Percentiles rank a stretch among this genome's conserved stretches.
phyloP scores from a whole-genome alignment of 2,329 filamentous ascomycete species.

The Cladosporium sp. region DNA sequence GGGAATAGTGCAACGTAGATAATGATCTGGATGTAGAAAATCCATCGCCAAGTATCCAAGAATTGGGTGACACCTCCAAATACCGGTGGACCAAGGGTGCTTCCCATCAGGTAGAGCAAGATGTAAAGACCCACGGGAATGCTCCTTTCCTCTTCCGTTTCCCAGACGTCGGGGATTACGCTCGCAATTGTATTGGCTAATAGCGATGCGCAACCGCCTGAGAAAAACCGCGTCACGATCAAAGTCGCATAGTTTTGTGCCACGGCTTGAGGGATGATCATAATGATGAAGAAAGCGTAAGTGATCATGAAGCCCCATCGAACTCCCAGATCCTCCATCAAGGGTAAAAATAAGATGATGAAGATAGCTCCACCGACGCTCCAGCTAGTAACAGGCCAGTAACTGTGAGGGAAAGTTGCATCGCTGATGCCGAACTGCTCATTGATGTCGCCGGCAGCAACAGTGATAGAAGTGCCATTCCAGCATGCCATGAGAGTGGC shows the following conservation, averaged over 20 bases:
- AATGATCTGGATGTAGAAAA: constrained; percentile 38
- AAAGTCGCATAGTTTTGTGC: constrained; percentile 35
- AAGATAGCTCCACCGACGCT: constrained; percentile 32
- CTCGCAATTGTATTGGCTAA: constrained; percentile 32
- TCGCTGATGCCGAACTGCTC: constrained; percentile 30
- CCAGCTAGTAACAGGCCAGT: constrained; percentile 35
- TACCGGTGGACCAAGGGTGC: constrained; percentile 31
- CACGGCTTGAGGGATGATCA: constrained; percentile 35
- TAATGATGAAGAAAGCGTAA: constrained; percentile 32
- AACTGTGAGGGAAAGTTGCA: constrained; percentile 33
- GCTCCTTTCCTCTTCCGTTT: constrained; percentile 25
- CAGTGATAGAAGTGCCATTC: constrained; percentile 34
- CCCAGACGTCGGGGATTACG: constrained; percentile 36
- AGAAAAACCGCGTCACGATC: constrained; percentile 32
- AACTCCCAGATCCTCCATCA: constrained; percentile 35
- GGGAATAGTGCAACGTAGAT: constrained; percentile 39
- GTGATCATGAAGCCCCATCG: constrained; percentile 23
- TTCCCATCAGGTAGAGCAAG: constrained; percentile 29
- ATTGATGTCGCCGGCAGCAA: constrained; percentile 30
- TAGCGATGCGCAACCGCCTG: constrained; percentile 32
- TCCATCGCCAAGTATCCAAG: constrained; percentile 32
- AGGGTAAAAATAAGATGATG: constrained; percentile 30
- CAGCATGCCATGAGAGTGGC: constrained; percentile 28
- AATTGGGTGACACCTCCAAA: constrained; percentile 30
- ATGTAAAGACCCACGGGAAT: constrained; percentile 34